phyloP scores from a whole-genome alignment of 2,329 filamentous ascomycete species.

The Microdochium nivale region DNA sequence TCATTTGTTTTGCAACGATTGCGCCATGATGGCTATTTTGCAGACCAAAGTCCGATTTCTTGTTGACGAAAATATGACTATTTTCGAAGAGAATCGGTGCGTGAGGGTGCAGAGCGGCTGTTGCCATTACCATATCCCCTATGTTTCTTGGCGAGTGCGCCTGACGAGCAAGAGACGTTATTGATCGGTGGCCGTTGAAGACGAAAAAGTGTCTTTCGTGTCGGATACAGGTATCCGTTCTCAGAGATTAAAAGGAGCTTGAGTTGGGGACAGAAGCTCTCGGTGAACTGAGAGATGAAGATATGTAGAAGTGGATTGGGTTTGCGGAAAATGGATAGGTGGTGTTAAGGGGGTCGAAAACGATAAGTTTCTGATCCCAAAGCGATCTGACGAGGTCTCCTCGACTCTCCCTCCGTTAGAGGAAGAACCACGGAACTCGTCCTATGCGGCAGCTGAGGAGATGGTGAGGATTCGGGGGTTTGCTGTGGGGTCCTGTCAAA shows the following conservation, averaged over 20 bases:
- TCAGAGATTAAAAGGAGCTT: slow-evolving; percentile 1
- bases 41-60: slow-evolving; percentile 27
- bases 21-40: slow-evolving; percentile 25
- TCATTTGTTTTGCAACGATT: slow-evolving; percentile 64
- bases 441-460: slow-evolving; percentile 99
- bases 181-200: slow-evolving; percentile 5
- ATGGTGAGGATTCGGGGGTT: slow-evolving; percentile 46
- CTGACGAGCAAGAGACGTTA: not conserved
- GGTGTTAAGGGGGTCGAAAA: slow-evolving; percentile 91
- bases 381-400: slow-evolving; percentile 90
- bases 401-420: slow-evolving; percentile 99
- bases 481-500: slow-evolving; percentile 40
- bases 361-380: slow-evolving; percentile 86
- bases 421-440: slow-evolving; percentile 97
- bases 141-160: slow-evolving; percentile 13
- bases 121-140: slow-evolving; percentile 59
- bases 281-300: not conserved
- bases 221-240: not conserved
- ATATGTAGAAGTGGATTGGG: not conserved
- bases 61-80: slow-evolving; percentile 29
- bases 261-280: slow-evolving; percentile 2
- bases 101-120: slow-evolving; percentile 46
- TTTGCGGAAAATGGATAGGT: slow-evolving; percentile 17
- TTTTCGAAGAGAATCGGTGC: slow-evolving; percentile 40
- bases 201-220: slow-evolving; percentile 9